A percentile compares a stretch with the other conserved stretches of the same genome.
Conservation (phyloP, 2,329 filamentous ascomycete species). For the Coniochaeta sp. region DNA sequence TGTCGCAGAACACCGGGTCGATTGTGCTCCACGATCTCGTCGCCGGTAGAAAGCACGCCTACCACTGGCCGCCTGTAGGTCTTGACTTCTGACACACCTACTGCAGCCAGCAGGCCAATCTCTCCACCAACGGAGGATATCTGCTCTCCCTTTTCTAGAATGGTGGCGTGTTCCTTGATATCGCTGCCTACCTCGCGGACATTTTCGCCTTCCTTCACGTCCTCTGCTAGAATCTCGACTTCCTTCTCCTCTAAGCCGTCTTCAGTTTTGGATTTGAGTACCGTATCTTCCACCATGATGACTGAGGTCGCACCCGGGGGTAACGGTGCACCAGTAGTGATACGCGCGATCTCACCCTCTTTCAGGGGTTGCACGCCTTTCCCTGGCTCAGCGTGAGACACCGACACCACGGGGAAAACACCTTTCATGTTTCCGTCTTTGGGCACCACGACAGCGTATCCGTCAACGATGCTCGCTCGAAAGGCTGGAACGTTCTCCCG, state of each 20-base stretch:
- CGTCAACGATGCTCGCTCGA: slow-evolving; percentile 92
- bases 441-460: slow-evolving; percentile 75
- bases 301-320: slow-evolving; percentile 85
- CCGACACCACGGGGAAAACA: slow-evolving; percentile 73
- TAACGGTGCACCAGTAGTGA: slow-evolving; percentile 89
- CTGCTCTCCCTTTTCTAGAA: slow-evolving; percentile 72
- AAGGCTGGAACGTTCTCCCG: slow-evolving; percentile 85
- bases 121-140: slow-evolving; percentile 85
- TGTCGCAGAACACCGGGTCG: slow-evolving; percentile 53
- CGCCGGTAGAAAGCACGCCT: slow-evolving; percentile 86
- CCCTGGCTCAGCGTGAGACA: slow-evolving; percentile 77
- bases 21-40: slow-evolving; percentile 79
- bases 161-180: slow-evolving; percentile 58
- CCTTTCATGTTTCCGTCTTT: slow-evolving; percentile 61
- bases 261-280: slow-evolving; percentile 65
- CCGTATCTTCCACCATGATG: slow-evolving; percentile 94
- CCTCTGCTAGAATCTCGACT: slow-evolving; percentile 75
- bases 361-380: slow-evolving; percentile 53
- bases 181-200: slow-evolving; percentile 89
- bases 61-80: slow-evolving; percentile 72
- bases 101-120: slow-evolving; percentile 80
- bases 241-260: slow-evolving; percentile 80
- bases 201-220: slow-evolving; percentile 73
- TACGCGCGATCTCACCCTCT: slow-evolving; percentile 72
- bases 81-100: slow-evolving; percentile 63